phyloP scores from a whole-genome alignment of 768 basidiomycete genomes.

The Collybia sp. region DNA sequence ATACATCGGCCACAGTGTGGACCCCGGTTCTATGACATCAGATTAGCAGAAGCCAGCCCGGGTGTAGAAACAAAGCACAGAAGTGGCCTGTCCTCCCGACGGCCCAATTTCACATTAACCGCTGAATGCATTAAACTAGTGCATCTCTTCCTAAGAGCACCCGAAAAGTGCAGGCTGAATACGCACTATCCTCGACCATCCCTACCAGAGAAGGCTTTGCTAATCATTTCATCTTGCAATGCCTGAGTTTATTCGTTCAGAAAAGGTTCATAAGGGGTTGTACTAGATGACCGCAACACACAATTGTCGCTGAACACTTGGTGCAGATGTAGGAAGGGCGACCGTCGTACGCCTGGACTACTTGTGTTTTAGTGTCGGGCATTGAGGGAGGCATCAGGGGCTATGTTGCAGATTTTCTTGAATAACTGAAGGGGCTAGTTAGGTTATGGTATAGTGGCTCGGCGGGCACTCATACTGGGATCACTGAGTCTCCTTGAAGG shows the following conservation, averaged over 20 bases:
- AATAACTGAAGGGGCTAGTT: too few relatives aligned
- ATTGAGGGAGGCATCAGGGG: slow-evolving; percentile 15
- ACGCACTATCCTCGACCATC: slow-evolving; percentile 80
- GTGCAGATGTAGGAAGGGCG: slow-evolving; percentile 67
- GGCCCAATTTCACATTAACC: slow-evolving; percentile 68
- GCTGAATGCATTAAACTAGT: slow-evolving; percentile 81
- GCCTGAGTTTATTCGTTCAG: slow-evolving; percentile 35
- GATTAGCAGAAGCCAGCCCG: background rate
- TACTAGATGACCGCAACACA: too few relatives aligned
- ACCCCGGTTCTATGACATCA: slow-evolving; percentile 58
- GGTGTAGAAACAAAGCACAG: slow-evolving; percentile 36
- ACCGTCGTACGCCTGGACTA: slow-evolving; percentile 56
- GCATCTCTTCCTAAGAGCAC: background rate
- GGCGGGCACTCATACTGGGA: too few relatives aligned
- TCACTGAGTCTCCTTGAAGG: too few relatives aligned
- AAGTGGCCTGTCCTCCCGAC: slow-evolving; percentile 68
- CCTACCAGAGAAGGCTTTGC: slow-evolving; percentile 79
- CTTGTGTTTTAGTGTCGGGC: slow-evolving; percentile 49
- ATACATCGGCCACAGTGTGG: slow-evolving; percentile 78
- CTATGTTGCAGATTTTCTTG: too few relatives aligned
- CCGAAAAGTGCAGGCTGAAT: background rate
- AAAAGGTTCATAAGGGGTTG: background rate
- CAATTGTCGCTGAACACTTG: slow-evolving; percentile 67
- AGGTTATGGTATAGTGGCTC: too few relatives aligned
- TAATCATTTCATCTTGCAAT: slow-evolving; percentile 80